Base-by-base conservation (phyloP, 2,329 filamentous ascomycete species). In the Sarocladium kiliense region DNA sequence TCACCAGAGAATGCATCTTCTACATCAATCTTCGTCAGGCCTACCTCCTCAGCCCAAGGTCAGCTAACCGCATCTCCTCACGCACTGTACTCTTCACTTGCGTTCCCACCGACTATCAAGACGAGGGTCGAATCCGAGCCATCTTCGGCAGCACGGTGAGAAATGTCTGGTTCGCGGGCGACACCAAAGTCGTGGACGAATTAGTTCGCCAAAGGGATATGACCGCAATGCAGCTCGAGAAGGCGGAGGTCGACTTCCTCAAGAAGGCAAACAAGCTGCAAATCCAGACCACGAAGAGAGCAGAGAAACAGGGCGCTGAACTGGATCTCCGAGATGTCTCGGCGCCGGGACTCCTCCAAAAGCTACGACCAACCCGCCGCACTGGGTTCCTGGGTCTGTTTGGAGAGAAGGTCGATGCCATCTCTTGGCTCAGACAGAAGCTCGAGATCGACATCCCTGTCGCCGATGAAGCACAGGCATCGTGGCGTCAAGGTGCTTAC, bases 11-110 rank as follows among this genome's bases (percentile, higher is more conserved):
- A 71, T 86, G 86, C 66, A 87, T 97, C 63, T 97, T 87, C 79
- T 95, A 91, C 70, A 89, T 97, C 74, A 96, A 95, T 64, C 74
- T 97, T 54, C 89, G 93, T 59, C 94, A 97, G 72, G 93, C 93
- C 0, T 97, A 95, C 74, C 82, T 92, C 16, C 78, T 96, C 56
- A 89, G 91, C 2, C 91, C 89, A 1, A 77, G 88, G 50, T 92
- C 96, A 65, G 82, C 91, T 26, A 87, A 86, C 61, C 87, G 91
- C n/a, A 84, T 97, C 36, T 97, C 92, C 0, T 91, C 92, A 0
- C 84, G 91, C 25, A 97, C 92, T 1, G 91, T 97, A 3, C 81
- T 99, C 16, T 96, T 96, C 69, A 88, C 91, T 1, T 88, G 88
- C 1, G 90, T 96, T 1, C 92, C 93, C 0, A 74, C 83, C 30